These are phyloP conservation scores for Tylopilus sp. DNA, from an alignment of 1,284 basidiomycete genomes.

Conservation along the genomic window DNA sequence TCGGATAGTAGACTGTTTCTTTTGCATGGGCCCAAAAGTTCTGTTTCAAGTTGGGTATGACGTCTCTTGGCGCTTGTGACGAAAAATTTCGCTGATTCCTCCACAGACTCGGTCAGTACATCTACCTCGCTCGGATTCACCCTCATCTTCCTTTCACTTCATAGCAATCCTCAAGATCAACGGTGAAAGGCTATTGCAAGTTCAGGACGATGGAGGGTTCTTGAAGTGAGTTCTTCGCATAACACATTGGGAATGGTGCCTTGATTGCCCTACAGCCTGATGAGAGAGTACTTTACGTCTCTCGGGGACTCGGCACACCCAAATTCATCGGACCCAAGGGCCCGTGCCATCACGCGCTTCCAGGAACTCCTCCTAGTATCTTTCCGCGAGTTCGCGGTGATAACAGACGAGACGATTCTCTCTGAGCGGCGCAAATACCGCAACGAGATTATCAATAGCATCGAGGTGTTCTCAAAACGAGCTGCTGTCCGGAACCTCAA, in stretches of 20 bases:
- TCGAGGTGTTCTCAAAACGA: conserved; percentile 96
- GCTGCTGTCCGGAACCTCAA: conserved; percentile 87
- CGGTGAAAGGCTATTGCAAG: conserved; percentile 87
- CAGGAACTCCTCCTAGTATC: conserved; percentile 95
- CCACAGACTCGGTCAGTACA: conserved; percentile 42
- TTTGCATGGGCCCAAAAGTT: conserved; percentile 98
- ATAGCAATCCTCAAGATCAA: conserved; percentile 97
- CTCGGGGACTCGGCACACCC: conserved; percentile 96
- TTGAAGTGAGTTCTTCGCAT: conserved; percentile 61
- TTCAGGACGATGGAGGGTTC: conserved; percentile 96
- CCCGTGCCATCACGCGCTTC: conserved; percentile 94
- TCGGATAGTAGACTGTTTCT: conserved; percentile 97
- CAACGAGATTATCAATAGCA: conserved; percentile 86
- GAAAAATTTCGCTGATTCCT: conserved; percentile 14
- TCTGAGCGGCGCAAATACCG: conserved; percentile 84
- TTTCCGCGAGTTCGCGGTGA: conserved; percentile 95
- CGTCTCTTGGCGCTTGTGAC: background rate
- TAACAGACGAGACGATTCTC: conserved; percentile 93
- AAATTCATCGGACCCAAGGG: conserved; percentile 79
- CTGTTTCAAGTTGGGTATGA: conserved; percentile 93
- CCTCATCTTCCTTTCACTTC: conserved; percentile 6
- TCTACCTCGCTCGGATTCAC: background rate
- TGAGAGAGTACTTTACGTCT: conserved; percentile 91
- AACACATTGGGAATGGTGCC: background rate
- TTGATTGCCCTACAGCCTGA: conserved; percentile 51